Conservation (phyloP, 2,329 filamentous ascomycete genomes). For the Periconia digitata region DNA sequence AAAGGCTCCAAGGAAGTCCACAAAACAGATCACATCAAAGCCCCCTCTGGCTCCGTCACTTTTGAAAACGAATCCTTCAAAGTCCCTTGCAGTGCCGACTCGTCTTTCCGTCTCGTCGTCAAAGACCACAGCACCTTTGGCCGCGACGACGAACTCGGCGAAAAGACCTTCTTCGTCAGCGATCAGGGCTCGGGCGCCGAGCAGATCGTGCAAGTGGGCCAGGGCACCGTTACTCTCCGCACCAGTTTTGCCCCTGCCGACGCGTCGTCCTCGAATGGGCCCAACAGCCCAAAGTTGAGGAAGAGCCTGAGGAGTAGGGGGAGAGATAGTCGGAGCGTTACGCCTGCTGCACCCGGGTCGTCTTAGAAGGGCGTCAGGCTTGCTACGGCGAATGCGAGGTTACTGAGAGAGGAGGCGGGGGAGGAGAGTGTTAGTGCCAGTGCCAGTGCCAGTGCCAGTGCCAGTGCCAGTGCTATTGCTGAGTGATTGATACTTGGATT, state of each 20-base stretch:
- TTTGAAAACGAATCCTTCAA: slow-evolving; percentile 71
- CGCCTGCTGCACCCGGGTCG: no score
- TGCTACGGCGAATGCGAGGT: no score
- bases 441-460: not conserved
- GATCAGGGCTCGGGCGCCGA: slow-evolving; percentile 69
- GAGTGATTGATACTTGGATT: no score
- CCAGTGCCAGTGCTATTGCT: not conserved
- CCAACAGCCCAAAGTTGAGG: slow-evolving; percentile 41
- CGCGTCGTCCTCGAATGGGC: slow-evolving; percentile 13
- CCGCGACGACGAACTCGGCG: slow-evolving; percentile 80
- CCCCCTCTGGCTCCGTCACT: slow-evolving; percentile 60
- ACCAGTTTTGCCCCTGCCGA: slow-evolving; percentile 67
- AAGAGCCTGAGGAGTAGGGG: slow-evolving; percentile 52
- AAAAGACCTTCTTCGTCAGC: slow-evolving; percentile 87
- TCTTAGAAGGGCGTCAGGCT: slow-evolving; percentile 7
- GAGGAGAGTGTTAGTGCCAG: no score
- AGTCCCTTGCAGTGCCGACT: slow-evolving; percentile 74
- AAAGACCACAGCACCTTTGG: slow-evolving; percentile 85
- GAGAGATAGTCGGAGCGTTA: slow-evolving; percentile 30
- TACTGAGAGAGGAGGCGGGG: no score
- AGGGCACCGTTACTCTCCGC: slow-evolving; percentile 70
- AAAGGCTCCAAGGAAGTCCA: slow-evolving; percentile 75
- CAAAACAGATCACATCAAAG: slow-evolving; percentile 91
- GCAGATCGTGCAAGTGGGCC: slow-evolving; percentile 74
- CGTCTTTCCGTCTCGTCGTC: slow-evolving; percentile 82